Evolutionary conservation across 2,329 filamentous ascomycete species (phyloP), one percentile per base, ranked within the genome.

Genomic region (Beauveria rudraprayagi): DNA sequence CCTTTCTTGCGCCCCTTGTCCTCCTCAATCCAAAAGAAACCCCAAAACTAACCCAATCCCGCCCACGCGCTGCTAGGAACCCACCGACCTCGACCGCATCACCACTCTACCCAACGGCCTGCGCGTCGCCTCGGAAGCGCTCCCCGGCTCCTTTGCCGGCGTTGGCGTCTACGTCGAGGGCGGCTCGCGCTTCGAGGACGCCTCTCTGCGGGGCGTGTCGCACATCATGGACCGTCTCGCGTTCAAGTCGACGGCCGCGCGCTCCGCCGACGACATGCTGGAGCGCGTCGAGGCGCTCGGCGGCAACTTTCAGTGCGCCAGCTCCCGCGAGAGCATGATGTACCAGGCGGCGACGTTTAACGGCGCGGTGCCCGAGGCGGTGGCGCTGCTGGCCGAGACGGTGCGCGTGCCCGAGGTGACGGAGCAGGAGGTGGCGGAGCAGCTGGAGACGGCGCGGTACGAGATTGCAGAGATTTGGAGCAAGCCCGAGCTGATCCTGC

Each of bases 281-380:
- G 91, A 96, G 74, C 81, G 87, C 40, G 83, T 97, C 40, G 94
- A 97, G 75, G 88, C 87, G 0, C 80, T 99, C 3, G 94, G 94
- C 41, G 94, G 94, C 37, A 97, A 97, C 73, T 93, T 99, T 63
- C 92, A 97, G 76, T 99, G 94, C 76, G 92, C 93, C 11, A 97
- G 92, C 1, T 96, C 92, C 2, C 83, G 94, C 66, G 94, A 99
- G 76, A 91, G 91, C 61, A 84, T 99, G 77, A 99, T 99, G 94
- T 99, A 99, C 79, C 94, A 99, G 75, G 91, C 92, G 1, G 94
- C 94, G 28, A 97, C 92, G 34, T 99, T 99, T 83, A 99, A 99
- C 78, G 88, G 88, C 28, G 88, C 91, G 19, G 92, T 99, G 9
- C 87, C 90, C 7, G 85, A 85, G 9, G 91, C 93, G 14, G 84